Percentiles rank a stretch among this genome's conserved stretches.
Conservation (phyloP, 257 asterid genomes). For the Eustoma russellianum region DNA sequence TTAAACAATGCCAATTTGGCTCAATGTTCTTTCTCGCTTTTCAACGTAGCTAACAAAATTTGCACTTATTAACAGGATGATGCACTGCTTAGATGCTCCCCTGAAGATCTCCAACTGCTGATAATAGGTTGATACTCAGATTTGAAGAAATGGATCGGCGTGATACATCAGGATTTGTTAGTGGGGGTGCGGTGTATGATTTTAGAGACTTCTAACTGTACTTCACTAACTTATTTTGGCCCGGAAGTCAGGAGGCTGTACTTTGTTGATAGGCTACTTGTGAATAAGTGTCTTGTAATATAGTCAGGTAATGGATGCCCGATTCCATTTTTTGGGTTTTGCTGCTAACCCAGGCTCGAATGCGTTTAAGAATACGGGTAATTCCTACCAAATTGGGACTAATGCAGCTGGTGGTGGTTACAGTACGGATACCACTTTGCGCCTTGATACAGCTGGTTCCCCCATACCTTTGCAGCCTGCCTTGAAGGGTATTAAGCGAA, state of each 20-base stretch:
- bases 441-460: constrained; percentile 58
- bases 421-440: constrained; percentile 64
- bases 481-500: constrained; percentile 62
- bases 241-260: constrained; percentile 91
- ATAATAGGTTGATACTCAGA: constrained; percentile 16
- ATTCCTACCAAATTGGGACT: constrained; percentile 40
- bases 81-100: constrained; percentile 12
- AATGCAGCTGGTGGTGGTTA: constrained; percentile 29
- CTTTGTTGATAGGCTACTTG: constrained; percentile 41
- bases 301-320: constrained; percentile 65
- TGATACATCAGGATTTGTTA: constrained; percentile 95
- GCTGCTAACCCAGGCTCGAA: constrained; percentile 54
- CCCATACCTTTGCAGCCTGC: constrained; percentile 26
- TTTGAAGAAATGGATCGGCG: constrained; percentile 64
- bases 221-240: constrained; percentile 27
- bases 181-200: constrained; percentile 81
- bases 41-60: background rate
- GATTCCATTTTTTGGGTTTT: constrained; percentile 57
- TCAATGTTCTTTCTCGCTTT: no score
- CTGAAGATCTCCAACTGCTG: constrained; percentile 26
- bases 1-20: no score
- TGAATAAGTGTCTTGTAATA: constrained; percentile 29
- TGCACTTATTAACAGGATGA: constrained; percentile 43
- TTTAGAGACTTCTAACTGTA: constrained; percentile 57
- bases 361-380: constrained; percentile 55